Evolutionary conservation across 352 stramenopile species (phyloP).

Genomic region (Globisporangium perplexum): DNA sequence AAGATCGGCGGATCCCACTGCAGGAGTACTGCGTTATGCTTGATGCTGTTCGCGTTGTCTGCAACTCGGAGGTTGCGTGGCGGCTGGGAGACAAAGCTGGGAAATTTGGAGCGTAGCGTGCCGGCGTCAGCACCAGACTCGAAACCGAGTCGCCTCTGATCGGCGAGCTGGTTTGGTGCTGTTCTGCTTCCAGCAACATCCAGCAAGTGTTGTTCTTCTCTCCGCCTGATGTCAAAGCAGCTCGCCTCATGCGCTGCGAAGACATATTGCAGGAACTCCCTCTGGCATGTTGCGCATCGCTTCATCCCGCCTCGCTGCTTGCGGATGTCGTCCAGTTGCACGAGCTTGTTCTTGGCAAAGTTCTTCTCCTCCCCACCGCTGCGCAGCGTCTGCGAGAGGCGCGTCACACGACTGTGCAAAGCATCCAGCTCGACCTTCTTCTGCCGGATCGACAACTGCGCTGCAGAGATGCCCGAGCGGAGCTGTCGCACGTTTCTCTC

Average conservation of each 20-base stretch:
- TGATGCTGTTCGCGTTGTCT: constrained; percentile 14
- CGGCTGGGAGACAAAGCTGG: constrained; percentile 56
- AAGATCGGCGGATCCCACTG: constrained; percentile 68
- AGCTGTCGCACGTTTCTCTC: constrained; percentile 52
- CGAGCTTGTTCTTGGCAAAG: constrained; percentile 40
- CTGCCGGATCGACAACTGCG: constrained; percentile 36
- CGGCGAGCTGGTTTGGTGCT: constrained; percentile 19
- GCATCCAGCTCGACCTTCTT: constrained; percentile 42
- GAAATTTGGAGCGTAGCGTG: not conserved
- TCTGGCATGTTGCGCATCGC: constrained; percentile 25
- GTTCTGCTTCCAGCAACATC: constrained; percentile 1
- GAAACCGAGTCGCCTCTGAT: constrained; percentile 8
- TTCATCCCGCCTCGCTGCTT: constrained; percentile 19
- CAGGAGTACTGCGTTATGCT: constrained; percentile 39
- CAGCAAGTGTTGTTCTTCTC: not conserved
- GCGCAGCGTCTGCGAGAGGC: constrained; percentile 34
- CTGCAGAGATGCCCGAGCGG: constrained; percentile 24
- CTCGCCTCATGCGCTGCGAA: constrained; percentile 20
- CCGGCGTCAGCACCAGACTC: not conserved
- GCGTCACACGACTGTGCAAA: constrained; percentile 38
- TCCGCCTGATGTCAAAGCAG: not conserved
- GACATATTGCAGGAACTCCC: constrained; percentile 26
- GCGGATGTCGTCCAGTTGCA: constrained; percentile 29
- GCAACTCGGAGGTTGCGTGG: constrained; percentile 47
- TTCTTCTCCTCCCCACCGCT: constrained; percentile 30